Base-by-base conservation (phyloP, 345 rosid species). In the Lumnitzera littorea region DNA sequence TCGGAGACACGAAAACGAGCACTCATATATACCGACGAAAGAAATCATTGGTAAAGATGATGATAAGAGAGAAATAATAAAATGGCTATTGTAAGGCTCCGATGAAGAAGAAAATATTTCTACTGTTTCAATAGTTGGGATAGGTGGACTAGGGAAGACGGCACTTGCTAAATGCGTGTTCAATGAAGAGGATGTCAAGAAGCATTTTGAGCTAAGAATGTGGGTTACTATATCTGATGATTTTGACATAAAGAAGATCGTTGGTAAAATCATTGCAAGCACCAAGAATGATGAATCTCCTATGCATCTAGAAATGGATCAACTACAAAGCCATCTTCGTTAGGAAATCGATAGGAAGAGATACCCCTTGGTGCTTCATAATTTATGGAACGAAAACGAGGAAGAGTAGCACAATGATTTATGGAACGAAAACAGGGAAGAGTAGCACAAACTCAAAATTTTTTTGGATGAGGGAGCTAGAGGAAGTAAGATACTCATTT, bases 101-200 rank as follows among this genome's bases (percentile, higher is more conserved):
- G 47, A 17, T 12, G 11, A 0, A 17, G 51, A 46, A 10, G 63
- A 52, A 1, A 13, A 46, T 58, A 51, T 66, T 6, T 51, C 54
- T 1, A 51, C 59, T 25, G 15, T 70, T 11, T 60, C 74, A 0
- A 50, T 70, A 15, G 61, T 55, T 11, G 69, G 69, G 10, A 64
- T 70, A 23, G 65, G 57, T 0, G 65, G 72, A 9, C 4, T 70
- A 0, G 73, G 73, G 7, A 70, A 70, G 31, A 64, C 73, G 0
- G 46, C 65, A 13, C 41, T 70, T 25, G 73, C 69, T 15, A 64
- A 59, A 20, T 4, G 41, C 9, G 56, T 50, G 2, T 70, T 12
- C 15, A 53, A 59, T 3, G 53, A 60, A 36, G 61, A 50, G 41
- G 14, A 2, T 16, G 49, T 59, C 16, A 12, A 31, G 12, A 14